phyloP scores from a whole-genome alignment of 495 filamentous ascomycete genomes.

The Aspergillus cavernicola region DNA sequence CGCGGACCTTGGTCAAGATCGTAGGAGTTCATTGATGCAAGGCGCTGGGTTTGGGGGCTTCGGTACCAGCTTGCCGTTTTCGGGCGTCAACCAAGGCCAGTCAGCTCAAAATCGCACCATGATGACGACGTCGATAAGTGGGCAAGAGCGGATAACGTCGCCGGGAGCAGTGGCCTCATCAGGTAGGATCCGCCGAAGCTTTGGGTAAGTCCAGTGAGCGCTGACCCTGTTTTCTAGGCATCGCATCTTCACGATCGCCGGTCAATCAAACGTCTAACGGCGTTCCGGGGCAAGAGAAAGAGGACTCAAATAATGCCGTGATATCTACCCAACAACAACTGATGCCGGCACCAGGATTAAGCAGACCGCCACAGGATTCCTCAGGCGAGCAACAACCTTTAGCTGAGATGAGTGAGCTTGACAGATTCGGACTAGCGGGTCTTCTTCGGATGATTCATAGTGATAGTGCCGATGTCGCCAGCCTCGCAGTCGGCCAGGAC shows the following conservation, averaged over 20 bases:
- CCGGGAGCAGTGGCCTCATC: slow-evolving; percentile 20
- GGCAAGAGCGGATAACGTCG: slow-evolving; percentile 35
- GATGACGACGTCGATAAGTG: slow-evolving; percentile 25
- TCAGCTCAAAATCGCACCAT: slow-evolving; percentile 28
- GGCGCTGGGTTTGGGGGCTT: slow-evolving; percentile 60
- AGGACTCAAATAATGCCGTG: slow-evolving; percentile 35
- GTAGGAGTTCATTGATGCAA: slow-evolving; percentile 59
- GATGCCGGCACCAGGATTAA: slow-evolving; percentile 23
- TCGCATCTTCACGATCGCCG: slow-evolving; percentile 41
- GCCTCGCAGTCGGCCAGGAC: slow-evolving; percentile 74
- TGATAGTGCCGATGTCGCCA: slow-evolving; percentile 70
- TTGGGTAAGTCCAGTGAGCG: background rate
- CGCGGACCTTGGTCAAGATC: slow-evolving; percentile 68
- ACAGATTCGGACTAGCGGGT: slow-evolving; percentile 78
- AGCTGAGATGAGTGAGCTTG: slow-evolving; percentile 71
- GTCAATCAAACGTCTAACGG: slow-evolving; percentile 40
- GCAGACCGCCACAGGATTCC: slow-evolving; percentile 6
- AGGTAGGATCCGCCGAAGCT: slow-evolving; percentile 12
- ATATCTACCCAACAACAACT: slow-evolving; percentile 34
- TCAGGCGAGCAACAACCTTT: slow-evolving; percentile 54
- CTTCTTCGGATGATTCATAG: slow-evolving; percentile 74
- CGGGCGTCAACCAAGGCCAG: slow-evolving; percentile 25
- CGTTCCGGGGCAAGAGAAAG: slow-evolving; percentile 41
- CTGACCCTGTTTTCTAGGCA: slow-evolving; percentile 28
- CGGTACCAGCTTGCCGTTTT: slow-evolving; percentile 44